phyloP scores from a whole-genome alignment of 768 basidiomycete species.

The Suillus placidus region DNA sequence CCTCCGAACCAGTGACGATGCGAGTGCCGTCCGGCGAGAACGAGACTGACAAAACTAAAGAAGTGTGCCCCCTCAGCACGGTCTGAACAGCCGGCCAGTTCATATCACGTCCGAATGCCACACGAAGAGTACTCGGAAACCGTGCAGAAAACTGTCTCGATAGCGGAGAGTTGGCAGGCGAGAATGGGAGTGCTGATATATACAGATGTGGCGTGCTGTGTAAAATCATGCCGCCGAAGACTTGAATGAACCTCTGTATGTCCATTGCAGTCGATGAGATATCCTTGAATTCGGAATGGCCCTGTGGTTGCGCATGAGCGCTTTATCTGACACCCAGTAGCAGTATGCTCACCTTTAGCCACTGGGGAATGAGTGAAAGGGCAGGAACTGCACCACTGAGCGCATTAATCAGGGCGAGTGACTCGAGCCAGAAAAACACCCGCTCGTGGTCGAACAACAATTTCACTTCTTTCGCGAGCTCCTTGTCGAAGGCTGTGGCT shows the following conservation, averaged over 20 bases:
- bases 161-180: not conserved
- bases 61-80: not conserved
- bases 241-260: slow-evolving; percentile 14
- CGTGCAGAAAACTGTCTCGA: not conserved
- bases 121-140: not conserved
- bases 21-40: too few relatives aligned
- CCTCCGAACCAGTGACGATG: too few relatives aligned
- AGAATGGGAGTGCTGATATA: slow-evolving; percentile 28
- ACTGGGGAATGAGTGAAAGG: not conserved
- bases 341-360: not conserved
- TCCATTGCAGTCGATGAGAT: slow-evolving; percentile 9
- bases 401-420: not conserved
- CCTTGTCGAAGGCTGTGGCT: not conserved
- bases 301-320: not conserved
- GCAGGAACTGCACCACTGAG: not conserved
- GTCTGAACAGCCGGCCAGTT: not conserved
- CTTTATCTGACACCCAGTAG: not conserved
- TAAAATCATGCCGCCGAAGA: slow-evolving; percentile 15
- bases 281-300: not conserved
- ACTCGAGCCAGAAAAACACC: not conserved
- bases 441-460: not conserved
- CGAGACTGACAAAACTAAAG: fast-evolving
- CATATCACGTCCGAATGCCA: not conserved
- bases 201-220: slow-evolving; percentile 28
- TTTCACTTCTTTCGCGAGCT: not conserved